A percentile compares a stretch with the other conserved stretches of the same genome.
Evolutionary conservation across 2,329 filamentous ascomycete genomes (phyloP).

Genomic region (Fusarium sambucinum): DNA sequence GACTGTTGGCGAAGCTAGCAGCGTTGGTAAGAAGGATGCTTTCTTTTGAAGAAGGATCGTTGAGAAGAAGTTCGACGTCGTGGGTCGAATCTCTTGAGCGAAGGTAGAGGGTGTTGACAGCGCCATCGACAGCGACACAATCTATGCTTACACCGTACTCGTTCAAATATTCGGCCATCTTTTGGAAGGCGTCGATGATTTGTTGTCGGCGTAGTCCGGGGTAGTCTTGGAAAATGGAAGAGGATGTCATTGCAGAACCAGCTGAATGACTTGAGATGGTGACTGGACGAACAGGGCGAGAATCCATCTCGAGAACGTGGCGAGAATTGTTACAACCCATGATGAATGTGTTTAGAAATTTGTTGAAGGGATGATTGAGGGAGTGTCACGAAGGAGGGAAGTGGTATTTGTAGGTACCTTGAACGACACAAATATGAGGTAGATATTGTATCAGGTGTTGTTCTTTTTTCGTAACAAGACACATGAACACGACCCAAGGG

Average conservation of each 20-base stretch:
- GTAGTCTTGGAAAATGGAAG: slow-evolving; percentile 34
- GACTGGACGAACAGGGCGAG: slow-evolving; percentile 34
- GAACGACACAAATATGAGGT: slow-evolving; percentile 7
- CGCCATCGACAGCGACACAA: slow-evolving; percentile 38
- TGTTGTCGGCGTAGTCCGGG: slow-evolving; percentile 26
- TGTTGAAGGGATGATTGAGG: neutral
- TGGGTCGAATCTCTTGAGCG: slow-evolving; percentile 36
- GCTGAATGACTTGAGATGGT: slow-evolving; percentile 36
- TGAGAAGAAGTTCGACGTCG: slow-evolving; percentile 41
- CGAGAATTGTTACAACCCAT: slow-evolving; percentile 41
- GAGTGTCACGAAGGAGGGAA: neutral
- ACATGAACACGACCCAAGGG: slow-evolving; percentile 23
- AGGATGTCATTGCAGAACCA: slow-evolving; percentile 34
- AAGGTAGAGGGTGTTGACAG: slow-evolving; percentile 41
- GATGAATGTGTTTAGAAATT: slow-evolving; percentile 9
- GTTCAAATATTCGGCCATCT: slow-evolving; percentile 42
- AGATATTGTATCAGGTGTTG: slow-evolving; percentile 13
- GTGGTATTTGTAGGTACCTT: neutral
- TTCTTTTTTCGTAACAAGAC: slow-evolving; percentile 5
- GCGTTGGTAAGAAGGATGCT: slow-evolving; percentile 29
- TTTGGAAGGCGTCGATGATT: slow-evolving; percentile 32
- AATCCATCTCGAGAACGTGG: slow-evolving; percentile 36
- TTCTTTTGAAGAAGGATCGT: slow-evolving; percentile 26
- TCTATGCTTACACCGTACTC: slow-evolving; percentile 24
- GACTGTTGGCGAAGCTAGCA: slow-evolving; percentile 36